phyloP scores from a whole-genome alignment of 148 eudicot genomes.

The Silene conica region DNA sequence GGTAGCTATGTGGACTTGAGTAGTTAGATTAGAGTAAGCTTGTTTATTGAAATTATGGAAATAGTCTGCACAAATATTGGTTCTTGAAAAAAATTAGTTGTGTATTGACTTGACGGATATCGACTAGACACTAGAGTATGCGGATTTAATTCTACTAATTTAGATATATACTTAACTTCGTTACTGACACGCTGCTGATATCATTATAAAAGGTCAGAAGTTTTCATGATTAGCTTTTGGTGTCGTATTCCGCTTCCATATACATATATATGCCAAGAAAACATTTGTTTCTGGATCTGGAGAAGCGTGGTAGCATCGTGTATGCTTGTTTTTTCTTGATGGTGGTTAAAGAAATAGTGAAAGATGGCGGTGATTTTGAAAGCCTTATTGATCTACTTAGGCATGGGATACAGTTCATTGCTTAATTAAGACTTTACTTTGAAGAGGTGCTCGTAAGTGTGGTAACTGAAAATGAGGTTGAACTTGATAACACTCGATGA shows the following conservation, averaged over 20 bases:
- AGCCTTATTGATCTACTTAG: neutral
- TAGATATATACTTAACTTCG: too few relatives aligned
- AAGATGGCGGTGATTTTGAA: neutral
- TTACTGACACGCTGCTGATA: neutral
- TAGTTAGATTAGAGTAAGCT: neutral
- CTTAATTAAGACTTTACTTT: neutral
- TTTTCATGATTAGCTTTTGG: neutral
- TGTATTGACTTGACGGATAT: neutral
- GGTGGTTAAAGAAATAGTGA: neutral
- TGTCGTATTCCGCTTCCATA: neutral
- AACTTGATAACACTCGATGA: too few relatives aligned
- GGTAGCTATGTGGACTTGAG: neutral
- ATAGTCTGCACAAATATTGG: neutral
- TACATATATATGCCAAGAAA: neutral
- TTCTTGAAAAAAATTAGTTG: neutral
- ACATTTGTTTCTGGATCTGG: neutral
- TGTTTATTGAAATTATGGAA: neutral
- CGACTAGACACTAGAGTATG: neutral
- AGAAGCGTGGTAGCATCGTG: neutral
- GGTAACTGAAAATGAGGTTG: too few relatives aligned
- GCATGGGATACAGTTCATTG: neutral
- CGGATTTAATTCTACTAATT: neutral
- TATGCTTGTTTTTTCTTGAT: neutral
- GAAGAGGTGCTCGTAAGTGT: too few relatives aligned
- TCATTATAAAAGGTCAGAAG: neutral